phyloP scores from a whole-genome alignment of 192 early-diverging fungal species.

The Borealophlyctis nickersoniae region DNA sequence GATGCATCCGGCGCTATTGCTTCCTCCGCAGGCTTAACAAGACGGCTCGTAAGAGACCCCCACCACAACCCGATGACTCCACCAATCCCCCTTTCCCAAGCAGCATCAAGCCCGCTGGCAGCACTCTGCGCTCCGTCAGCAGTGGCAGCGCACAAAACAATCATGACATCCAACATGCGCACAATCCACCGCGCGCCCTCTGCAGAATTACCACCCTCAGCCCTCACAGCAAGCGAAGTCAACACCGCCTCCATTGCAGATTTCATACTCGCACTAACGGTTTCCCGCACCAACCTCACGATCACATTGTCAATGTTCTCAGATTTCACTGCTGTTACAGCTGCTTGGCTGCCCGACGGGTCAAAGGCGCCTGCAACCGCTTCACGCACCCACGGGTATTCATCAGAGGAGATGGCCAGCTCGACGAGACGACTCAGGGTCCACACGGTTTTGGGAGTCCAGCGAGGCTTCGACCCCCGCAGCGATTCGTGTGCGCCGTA shows the following conservation, averaged over 20 bases:
- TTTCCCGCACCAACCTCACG: neutral
- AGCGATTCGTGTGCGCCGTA: neutral
- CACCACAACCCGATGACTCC: neutral
- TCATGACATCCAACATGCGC: constrained; percentile 14
- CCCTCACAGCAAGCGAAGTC: neutral
- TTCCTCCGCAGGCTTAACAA: neutral
- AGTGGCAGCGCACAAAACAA: constrained; percentile 16
- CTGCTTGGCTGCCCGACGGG: neutral
- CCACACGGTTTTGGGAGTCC: neutral
- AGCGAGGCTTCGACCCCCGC: neutral
- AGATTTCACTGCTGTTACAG: neutral
- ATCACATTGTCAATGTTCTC: neutral
- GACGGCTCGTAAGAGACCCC: neutral
- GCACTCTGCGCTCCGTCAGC: neutral
- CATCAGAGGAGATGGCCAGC: no score
- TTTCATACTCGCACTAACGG: neutral
- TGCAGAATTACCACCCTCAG: neutral
- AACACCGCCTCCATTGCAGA: neutral
- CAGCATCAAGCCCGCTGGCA: constrained; percentile 7
- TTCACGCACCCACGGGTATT: no score
- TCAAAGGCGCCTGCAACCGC: neutral
- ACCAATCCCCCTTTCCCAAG: constrained; percentile 9
- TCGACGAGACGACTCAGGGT: neutral
- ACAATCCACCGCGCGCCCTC: constrained; percentile 11
- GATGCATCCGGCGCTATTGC: no score